These are phyloP conservation scores for Beauveria sp. DNA, from an alignment of 2,329 filamentous ascomycete genomes.

Conservation along the genomic window DNA sequence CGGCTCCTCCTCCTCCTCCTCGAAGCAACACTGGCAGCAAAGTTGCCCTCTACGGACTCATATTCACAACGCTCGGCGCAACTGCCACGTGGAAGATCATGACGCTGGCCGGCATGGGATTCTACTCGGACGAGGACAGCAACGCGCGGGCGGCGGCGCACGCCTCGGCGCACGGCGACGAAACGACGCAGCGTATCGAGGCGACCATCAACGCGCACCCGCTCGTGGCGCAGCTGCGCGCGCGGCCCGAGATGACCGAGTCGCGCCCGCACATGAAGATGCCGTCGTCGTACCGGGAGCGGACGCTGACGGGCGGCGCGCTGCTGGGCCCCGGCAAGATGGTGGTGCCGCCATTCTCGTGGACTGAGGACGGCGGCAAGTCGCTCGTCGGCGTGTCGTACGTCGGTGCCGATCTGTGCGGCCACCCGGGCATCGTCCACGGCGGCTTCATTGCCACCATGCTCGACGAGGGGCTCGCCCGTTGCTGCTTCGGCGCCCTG, in stretches of 20 bases:
- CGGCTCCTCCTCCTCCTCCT: not conserved
- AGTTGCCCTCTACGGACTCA: conserved; percentile 22
- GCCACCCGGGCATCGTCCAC: conserved; percentile 85
- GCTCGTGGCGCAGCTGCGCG: conserved; percentile 60
- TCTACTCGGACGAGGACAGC: conserved; percentile 60
- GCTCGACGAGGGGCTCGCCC: conserved; percentile 80
- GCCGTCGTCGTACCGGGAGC: conserved; percentile 57
- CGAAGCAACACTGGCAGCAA: conserved; percentile 16
- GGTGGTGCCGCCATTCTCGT: conserved; percentile 72
- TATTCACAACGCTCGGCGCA: conserved; percentile 25
- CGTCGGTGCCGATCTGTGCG: conserved; percentile 72
- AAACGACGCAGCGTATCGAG: conserved; percentile 54
- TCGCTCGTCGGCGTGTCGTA: conserved; percentile 66
- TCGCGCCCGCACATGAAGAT: conserved; percentile 84
- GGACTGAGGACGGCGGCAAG: conserved; percentile 63
- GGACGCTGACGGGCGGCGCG: conserved; percentile 77
- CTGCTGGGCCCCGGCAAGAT: conserved; percentile 69
- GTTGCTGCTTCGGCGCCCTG: conserved; percentile 81
- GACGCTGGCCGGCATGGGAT: conserved; percentile 28
- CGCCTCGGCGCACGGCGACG: conserved; percentile 40
- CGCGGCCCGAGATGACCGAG: conserved; percentile 60
- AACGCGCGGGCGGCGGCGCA: conserved; percentile 47
- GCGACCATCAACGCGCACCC: conserved; percentile 68
- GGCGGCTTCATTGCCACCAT: conserved; percentile 88
- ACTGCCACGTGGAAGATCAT: conserved; percentile 29